Conservation (phyloP, 1,139 yeast species). For the Saccharomyces hybrid region DNA sequence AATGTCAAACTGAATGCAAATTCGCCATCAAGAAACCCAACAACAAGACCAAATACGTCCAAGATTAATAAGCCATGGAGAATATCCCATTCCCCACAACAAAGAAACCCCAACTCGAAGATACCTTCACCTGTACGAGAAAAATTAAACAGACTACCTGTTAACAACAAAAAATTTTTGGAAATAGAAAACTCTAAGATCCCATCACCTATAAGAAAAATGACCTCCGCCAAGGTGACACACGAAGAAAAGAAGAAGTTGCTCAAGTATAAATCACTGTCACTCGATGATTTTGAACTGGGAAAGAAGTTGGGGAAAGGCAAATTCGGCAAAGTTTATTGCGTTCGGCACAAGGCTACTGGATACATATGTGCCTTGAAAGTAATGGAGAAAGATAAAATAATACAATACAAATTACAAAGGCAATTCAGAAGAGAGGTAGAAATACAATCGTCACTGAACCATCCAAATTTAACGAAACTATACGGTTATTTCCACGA, state of each 20-base stretch:
- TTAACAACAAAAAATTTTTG: not conserved
- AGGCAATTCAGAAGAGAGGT: constrained; percentile 84
- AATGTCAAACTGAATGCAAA: constrained; percentile 19
- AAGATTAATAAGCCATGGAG: constrained; percentile 13
- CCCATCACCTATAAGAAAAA: not conserved
- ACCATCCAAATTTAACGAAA: constrained; percentile 73
- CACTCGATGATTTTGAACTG: constrained; percentile 63
- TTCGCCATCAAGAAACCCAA: constrained; percentile 2
- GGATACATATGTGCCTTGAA: constrained; percentile 86
- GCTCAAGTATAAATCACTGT: constrained; percentile 8
- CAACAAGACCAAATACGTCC: not conserved
- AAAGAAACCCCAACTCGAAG: constrained; percentile 7
- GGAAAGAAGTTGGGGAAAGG: constrained; percentile 91
- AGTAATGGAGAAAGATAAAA: constrained; percentile 78
- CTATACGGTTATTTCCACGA: constrained; percentile 84
- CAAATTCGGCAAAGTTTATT: constrained; percentile 85
- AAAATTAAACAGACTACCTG: not conserved
- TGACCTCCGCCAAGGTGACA: not conserved
- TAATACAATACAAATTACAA: constrained; percentile 70
- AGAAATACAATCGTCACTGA: constrained; percentile 73
- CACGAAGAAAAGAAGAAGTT: not conserved
- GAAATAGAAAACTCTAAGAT: not conserved
- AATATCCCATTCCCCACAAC: constrained; percentile 11
- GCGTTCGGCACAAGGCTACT: constrained; percentile 66
- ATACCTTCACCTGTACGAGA: constrained; percentile 12